phyloP scores from a whole-genome alignment of 768 basidiomycete species.

The Pisolithus sp. region DNA sequence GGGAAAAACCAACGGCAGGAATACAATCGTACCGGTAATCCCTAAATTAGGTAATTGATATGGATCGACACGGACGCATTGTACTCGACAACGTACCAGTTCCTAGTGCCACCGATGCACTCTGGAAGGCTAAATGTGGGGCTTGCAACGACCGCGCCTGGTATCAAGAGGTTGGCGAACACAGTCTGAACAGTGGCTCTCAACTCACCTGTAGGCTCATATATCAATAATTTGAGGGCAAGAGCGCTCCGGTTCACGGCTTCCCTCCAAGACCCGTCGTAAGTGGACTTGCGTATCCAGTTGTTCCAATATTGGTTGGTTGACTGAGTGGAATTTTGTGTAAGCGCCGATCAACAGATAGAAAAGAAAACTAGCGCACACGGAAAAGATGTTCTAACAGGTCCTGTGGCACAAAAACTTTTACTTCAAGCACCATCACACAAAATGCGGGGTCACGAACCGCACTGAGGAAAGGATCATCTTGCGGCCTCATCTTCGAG shows the following conservation, averaged over 20 bases:
- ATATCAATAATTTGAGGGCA: constrained; percentile 90
- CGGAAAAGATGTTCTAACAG: constrained; percentile 52
- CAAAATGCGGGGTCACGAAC: constrained; percentile 23
- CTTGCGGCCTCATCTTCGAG: constrained; percentile 41
- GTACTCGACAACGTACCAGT: constrained; percentile 48
- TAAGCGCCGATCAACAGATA: neutral
- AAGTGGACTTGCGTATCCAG: constrained; percentile 88
- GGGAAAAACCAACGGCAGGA: neutral
- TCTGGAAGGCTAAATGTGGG: constrained; percentile 95
- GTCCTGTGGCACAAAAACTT: constrained; percentile 30
- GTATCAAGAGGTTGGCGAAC: constrained; percentile 2
- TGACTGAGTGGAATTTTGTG: constrained; percentile 31
- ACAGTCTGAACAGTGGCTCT: neutral
- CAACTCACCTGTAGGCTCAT: constrained; percentile 72
- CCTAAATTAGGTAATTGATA: constrained; percentile 27
- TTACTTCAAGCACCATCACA: neutral
- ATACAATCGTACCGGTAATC: constrained; percentile 50
- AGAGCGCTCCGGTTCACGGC: constrained; percentile 88
- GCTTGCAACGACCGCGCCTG: constrained; percentile 88
- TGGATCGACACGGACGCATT: neutral
- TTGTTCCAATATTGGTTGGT: constrained; percentile 82
- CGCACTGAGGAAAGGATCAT: constrained; percentile 71
- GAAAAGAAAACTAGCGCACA: constrained; percentile 30
- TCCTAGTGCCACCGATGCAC: constrained; percentile 82
- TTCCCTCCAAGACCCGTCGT: constrained; percentile 93